Percentiles rank a stretch among this genome's conserved stretches.
Conservation (phyloP, 352 stramenopile species). For the Phytophthora pluvialis region DNA sequence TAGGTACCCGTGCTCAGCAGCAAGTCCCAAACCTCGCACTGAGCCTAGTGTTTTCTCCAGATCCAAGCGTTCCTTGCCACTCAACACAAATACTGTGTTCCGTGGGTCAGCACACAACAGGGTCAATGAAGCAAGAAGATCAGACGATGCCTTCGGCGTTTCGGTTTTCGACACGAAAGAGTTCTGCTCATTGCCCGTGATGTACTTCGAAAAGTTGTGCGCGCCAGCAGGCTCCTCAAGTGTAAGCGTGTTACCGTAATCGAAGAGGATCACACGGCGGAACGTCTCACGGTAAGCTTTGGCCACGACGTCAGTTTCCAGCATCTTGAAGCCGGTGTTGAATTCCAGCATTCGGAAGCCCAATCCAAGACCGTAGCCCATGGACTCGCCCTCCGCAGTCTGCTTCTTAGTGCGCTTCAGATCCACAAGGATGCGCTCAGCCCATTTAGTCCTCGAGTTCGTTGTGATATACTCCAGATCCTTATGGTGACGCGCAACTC, state of each 20-base stretch:
- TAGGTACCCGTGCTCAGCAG: slow-evolving; percentile 98
- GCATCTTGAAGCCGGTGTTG: slow-evolving; percentile 94
- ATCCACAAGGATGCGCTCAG: slow-evolving; percentile 96
- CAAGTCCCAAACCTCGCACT: slow-evolving; percentile 95
- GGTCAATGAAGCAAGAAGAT: slow-evolving; percentile 91
- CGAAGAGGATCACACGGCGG: slow-evolving; percentile 95
- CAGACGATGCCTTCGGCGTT: slow-evolving; percentile 46
- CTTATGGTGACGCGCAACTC: slow-evolving; percentile 73
- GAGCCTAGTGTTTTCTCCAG: slow-evolving; percentile 94
- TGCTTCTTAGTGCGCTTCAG: slow-evolving; percentile 95
- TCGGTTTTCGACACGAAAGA: slow-evolving; percentile 39
- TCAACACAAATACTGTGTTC: slow-evolving; percentile 99
- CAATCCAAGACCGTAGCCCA: slow-evolving; percentile 94
- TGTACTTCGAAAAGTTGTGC: slow-evolving; percentile 88
- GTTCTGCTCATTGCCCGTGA: slow-evolving; percentile 46
- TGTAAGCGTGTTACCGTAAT: slow-evolving; percentile 98
- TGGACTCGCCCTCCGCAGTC: slow-evolving; percentile 91
- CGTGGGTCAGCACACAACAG: slow-evolving; percentile 94
- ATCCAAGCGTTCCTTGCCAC: slow-evolving; percentile 95
- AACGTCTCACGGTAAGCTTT: slow-evolving; percentile 89
- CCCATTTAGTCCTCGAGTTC: slow-evolving; percentile 97
- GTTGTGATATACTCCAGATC: slow-evolving; percentile 94
- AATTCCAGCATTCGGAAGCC: slow-evolving; percentile 97
- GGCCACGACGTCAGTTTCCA: slow-evolving; percentile 92
- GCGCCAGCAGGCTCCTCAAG: slow-evolving; percentile 78